Percentiles rank a stretch among this genome's conserved stretches.
These are phyloP conservation scores for Chamaecyparis obtusa DNA, from an alignment of 75 land plant genomes.

Conservation along the genomic window DNA sequence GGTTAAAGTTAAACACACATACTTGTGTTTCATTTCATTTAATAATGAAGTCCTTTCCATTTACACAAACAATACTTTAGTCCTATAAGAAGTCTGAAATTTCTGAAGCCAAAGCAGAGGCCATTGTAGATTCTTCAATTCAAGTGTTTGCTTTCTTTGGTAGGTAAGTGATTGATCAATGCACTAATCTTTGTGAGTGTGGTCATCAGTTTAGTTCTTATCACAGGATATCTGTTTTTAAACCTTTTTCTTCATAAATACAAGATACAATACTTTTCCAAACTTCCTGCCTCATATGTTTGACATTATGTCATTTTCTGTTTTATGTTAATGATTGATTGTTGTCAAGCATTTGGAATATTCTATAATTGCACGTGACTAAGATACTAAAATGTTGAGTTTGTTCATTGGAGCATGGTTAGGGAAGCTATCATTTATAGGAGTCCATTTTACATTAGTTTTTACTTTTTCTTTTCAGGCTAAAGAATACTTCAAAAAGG, in stretches of 20 bases:
- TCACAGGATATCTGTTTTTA: neutral
- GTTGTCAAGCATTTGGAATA: neutral
- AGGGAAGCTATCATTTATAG: neutral
- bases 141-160: neutral
- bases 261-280: neutral
- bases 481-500: conserved; percentile 87
- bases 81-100: neutral
- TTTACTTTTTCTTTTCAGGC: conserved; percentile 55
- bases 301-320: neutral
- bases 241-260: neutral
- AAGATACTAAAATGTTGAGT: neutral
- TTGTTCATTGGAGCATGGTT: neutral
- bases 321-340: neutral
- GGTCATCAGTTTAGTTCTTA: neutral
- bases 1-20: neutral
- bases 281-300: neutral
- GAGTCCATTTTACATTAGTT: conserved; percentile 3
- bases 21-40: neutral
- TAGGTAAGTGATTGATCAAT: neutral
- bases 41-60: neutral
- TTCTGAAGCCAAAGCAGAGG: neutral
- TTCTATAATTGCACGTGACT: neutral
- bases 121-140: neutral
- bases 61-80: neutral
- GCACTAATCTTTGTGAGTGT: neutral